These are phyloP conservation scores for Torulaspora maleeae DNA, from an alignment of 805 yeast species.

Conservation along the genomic window DNA sequence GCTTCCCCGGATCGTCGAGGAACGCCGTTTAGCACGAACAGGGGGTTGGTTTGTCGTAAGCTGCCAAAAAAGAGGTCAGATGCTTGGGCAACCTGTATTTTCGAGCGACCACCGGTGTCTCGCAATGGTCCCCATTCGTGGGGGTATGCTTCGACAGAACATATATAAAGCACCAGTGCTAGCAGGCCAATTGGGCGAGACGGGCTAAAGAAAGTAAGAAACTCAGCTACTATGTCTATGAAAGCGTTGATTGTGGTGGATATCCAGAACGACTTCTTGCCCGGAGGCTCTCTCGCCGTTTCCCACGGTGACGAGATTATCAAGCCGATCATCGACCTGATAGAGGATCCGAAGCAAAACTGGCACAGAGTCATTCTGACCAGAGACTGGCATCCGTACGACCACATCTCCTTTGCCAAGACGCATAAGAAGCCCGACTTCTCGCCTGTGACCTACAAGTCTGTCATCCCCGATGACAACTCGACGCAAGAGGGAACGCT, in stretches of 20 bases:
- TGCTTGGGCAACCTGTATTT: no score
- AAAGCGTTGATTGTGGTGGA: constrained; percentile 71
- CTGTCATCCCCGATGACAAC: constrained; percentile 42
- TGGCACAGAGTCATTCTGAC: constrained; percentile 71
- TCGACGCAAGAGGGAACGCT: constrained; percentile 43
- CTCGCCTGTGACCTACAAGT: constrained; percentile 43
- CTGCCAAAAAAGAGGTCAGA: neutral
- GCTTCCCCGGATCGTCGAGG: neutral
- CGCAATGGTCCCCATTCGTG: no score
- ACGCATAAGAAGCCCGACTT: constrained; percentile 53
- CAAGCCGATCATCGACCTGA: constrained; percentile 45
- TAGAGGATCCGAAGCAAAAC: constrained; percentile 37
- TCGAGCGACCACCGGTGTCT: no score
- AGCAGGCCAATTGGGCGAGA: neutral
- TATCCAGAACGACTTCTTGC: constrained; percentile 81
- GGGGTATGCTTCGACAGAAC: neutral
- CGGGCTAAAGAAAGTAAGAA: neutral
- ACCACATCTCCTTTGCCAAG: constrained; percentile 80
- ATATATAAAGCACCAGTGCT: neutral
- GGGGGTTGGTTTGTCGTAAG: neutral
- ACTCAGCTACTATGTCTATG: constrained; percentile 10
- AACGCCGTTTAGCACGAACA: neutral
- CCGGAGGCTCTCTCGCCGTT: constrained; percentile 73
- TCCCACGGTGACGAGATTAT: constrained; percentile 56
- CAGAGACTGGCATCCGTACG: constrained; percentile 82